Conservation (phyloP, 495 filamentous ascomycete genomes). For the Emericellopsis terricola region DNA sequence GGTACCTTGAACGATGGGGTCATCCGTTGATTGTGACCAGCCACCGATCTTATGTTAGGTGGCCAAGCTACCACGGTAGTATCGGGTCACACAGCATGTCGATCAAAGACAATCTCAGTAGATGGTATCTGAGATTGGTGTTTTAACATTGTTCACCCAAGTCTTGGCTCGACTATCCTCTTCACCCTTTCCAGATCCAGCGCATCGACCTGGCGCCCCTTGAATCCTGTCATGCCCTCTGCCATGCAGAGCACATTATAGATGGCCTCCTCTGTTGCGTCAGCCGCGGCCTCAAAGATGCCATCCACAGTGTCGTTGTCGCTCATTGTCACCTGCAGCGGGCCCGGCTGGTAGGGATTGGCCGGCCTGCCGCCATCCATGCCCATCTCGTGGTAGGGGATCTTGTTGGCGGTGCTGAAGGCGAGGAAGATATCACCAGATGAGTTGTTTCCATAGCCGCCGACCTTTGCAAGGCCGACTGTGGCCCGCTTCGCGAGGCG, state of each 20-base stretch:
- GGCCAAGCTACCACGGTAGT: too few relatives aligned
- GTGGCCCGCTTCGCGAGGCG: slow-evolving; percentile 33
- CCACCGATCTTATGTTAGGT: too few relatives aligned
- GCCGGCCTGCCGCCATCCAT: slow-evolving; percentile 1
- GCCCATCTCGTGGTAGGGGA: slow-evolving; percentile 17
- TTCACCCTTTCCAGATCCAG: slow-evolving; percentile 7
- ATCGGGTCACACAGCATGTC: too few relatives aligned
- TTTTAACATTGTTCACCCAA: too few relatives aligned
- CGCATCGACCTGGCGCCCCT: slow-evolving; percentile 11
- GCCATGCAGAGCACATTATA: slow-evolving; percentile 33
- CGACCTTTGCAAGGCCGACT: slow-evolving; percentile 28
- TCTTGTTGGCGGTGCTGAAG: slow-evolving; percentile 28
- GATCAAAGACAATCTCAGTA: too few relatives aligned
- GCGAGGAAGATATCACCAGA: slow-evolving; percentile 37
- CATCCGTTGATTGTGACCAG: too few relatives aligned
- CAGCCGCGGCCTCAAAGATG: slow-evolving; percentile 29
- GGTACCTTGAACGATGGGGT: too few relatives aligned
- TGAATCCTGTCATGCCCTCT: slow-evolving; percentile 24
- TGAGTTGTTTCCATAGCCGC: slow-evolving; percentile 27
- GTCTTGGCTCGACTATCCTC: slow-evolving; percentile 25
- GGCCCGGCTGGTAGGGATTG: slow-evolving; percentile 16
- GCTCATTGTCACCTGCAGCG: slow-evolving; percentile 18
- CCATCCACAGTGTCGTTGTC: slow-evolving; percentile 31
- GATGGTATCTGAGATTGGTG: too few relatives aligned
- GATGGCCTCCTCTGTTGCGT: slow-evolving; percentile 33